Conservation (phyloP, 139 green algal genomes). For the Coelastrella sp. region DNA sequence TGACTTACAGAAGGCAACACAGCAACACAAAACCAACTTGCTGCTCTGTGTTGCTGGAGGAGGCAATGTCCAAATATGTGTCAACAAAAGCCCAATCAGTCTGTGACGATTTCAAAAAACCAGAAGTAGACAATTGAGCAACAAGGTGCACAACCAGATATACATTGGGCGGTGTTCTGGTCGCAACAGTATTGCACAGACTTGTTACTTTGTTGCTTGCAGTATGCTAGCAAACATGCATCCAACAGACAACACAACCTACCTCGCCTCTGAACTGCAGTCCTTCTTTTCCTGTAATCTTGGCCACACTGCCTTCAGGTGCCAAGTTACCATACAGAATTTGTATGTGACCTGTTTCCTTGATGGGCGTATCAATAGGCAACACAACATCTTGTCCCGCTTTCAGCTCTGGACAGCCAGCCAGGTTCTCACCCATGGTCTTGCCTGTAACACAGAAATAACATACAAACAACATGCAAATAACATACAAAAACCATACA, state of each 20-base stretch:
- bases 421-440: constrained; percentile 96
- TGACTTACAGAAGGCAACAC: no score
- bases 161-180: no score
- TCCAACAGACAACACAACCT: background rate
- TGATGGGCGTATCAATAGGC: constrained; percentile 92
- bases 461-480: background rate
- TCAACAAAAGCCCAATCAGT: no score
- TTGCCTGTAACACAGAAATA: constrained; percentile 71
- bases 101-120: no score
- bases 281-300: constrained; percentile 97
- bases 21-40: no score
- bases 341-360: constrained; percentile 77
- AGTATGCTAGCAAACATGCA: no score
- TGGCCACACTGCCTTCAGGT: constrained; percentile 94
- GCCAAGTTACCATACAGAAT: constrained; percentile 98
- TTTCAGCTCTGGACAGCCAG: constrained; percentile 78
- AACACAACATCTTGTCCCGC: constrained; percentile 93
- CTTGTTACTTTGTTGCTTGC: no score
- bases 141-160: no score
- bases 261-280: constrained; percentile 73
- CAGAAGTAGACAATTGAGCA: no score
- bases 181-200: no score
- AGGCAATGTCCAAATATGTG: no score
- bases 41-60: no score
- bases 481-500: background rate